These are phyloP conservation scores for Rickenella mellea DNA, from an alignment of 768 basidiomycete genomes.

Conservation along the genomic window DNA sequence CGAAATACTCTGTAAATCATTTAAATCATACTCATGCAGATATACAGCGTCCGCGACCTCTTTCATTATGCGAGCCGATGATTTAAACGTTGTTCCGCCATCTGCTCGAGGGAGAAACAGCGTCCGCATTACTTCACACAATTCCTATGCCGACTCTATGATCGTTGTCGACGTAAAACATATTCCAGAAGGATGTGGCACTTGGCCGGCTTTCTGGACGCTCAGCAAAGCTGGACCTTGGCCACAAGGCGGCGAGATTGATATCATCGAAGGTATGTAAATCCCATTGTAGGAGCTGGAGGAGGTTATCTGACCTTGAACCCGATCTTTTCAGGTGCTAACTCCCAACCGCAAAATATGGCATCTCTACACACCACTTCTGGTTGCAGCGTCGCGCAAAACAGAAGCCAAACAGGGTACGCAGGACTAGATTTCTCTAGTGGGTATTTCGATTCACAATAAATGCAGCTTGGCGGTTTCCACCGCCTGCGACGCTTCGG, in stretches of 20 bases:
- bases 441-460: neutral
- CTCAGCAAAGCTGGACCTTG: constrained; percentile 46
- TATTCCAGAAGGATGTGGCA: constrained; percentile 50
- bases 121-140: constrained; percentile 39
- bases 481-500: constrained; percentile 17
- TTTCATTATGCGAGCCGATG: constrained; percentile 54
- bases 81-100: constrained; percentile 24
- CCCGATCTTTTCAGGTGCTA: constrained; percentile 31
- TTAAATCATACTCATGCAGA: neutral
- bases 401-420: constrained; percentile 39
- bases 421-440: constrained; percentile 3
- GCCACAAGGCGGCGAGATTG: constrained; percentile 52
- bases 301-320: neutral
- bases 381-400: constrained; percentile 33
- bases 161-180: constrained; percentile 44
- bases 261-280: constrained; percentile 45
- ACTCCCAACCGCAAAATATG: constrained; percentile 33
- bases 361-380: constrained; percentile 47
- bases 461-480: constrained; percentile 4
- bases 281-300: neutral
- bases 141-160: constrained; percentile 35
- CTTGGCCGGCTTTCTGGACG: constrained; percentile 64
- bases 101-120: constrained; percentile 44
- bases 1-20: neutral
- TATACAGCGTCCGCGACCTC: constrained; percentile 25